A percentile compares a stretch with the other conserved stretches of the same genome.
These are phyloP conservation scores for Fraxinus sp. DNA, from an alignment of 305 asterid species.

Conservation along the genomic window DNA sequence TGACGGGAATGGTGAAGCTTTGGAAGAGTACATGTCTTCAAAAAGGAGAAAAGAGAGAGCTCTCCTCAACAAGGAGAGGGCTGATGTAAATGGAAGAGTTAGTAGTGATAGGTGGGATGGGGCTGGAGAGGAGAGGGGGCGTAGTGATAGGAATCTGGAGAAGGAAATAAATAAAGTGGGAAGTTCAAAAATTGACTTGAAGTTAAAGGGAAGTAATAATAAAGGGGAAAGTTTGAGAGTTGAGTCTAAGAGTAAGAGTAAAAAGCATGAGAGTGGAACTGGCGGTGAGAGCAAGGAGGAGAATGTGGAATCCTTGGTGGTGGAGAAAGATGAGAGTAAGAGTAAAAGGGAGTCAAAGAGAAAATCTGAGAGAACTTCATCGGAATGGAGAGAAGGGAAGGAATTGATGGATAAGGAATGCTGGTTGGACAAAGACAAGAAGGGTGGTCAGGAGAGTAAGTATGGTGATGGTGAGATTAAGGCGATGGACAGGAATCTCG, in stretches of 20 bases:
- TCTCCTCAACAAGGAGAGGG: constrained; percentile 33
- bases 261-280: constrained; percentile 54
- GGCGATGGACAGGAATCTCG: constrained; percentile 38
- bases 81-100: constrained; percentile 31
- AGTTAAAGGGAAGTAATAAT: constrained; percentile 45
- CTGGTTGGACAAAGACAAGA: constrained; percentile 69
- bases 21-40: constrained; percentile 64
- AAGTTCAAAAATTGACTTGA: constrained; percentile 47
- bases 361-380: constrained; percentile 76
- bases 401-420: constrained; percentile 74
- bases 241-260: constrained; percentile 67
- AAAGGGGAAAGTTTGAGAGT: constrained; percentile 51
- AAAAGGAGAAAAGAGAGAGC: constrained; percentile 79
- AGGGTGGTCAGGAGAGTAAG: constrained; percentile 55
- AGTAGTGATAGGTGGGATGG: constrained; percentile 60
- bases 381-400: constrained; percentile 66
- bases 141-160: constrained; percentile 35
- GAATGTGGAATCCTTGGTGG: constrained; percentile 31
- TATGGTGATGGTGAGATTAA: constrained; percentile 48
- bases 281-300: constrained; percentile 61
- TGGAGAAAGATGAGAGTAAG: constrained; percentile 65
- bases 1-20: constrained; percentile 57
- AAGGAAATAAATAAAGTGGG: constrained; percentile 46
- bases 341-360: constrained; percentile 70
- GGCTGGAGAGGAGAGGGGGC: constrained; percentile 48